Percentiles rank a stretch among this genome's conserved stretches.
Evolutionary conservation across 805 yeast genomes (phyloP).

Genomic region (Tetrapisispora arboricola): DNA sequence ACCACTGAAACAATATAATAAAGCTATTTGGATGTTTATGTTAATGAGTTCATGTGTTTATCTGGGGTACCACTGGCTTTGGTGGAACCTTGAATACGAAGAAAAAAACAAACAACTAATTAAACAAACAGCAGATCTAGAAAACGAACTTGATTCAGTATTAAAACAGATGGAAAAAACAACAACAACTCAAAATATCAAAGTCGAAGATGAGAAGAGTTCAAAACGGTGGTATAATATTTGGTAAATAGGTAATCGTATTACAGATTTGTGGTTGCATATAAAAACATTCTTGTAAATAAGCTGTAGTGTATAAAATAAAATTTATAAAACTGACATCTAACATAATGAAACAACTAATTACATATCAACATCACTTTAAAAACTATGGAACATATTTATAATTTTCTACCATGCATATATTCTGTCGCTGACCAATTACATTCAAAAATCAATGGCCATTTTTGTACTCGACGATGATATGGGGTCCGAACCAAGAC

Average conservation of each 20-base stretch:
- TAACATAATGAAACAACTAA: too few species aligned
- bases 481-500: too few species aligned
- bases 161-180: background rate
- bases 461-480: conserved; percentile 10
- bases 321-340: too few species aligned
- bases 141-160: conserved; percentile 3
- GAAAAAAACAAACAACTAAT: conserved; percentile 18
- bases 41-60: conserved; percentile 26
- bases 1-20: conserved; percentile 17
- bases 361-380: background rate
- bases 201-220: background rate
- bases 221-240: conserved; percentile 1
- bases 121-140: conserved; percentile 12
- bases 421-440: background rate
- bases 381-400: too few species aligned
- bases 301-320: background rate
- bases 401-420: too few species aligned
- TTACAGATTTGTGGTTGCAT: too few species aligned
- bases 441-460: conserved; percentile 9
- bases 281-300: background rate
- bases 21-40: conserved; percentile 26
- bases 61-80: conserved; percentile 17
- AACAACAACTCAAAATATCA: background rate
- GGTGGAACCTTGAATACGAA: conserved; percentile 25
- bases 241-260: background rate